Base-by-base conservation (phyloP, 2,329 filamentous ascomycete species). In the Penicillium verrucosum region DNA sequence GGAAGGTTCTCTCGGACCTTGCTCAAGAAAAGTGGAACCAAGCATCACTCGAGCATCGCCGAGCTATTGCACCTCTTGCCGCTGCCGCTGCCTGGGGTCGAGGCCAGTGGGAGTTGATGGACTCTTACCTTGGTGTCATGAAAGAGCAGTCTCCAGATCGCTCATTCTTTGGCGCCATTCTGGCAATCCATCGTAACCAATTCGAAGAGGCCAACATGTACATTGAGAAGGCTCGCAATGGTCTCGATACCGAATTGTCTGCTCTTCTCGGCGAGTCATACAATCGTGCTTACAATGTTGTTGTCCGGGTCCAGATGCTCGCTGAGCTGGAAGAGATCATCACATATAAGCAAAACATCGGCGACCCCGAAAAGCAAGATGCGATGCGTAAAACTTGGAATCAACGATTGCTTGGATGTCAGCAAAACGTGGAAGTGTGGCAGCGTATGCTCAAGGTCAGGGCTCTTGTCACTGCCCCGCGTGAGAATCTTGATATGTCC, bases 241-340 rank as follows among this genome's bases (percentile, higher is more conserved):
- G 91, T 9, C 82, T 99, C 16, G 95, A 99, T 66, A 96, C 93
- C 0, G 95, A 99, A 72, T 82, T 99, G 36, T 96, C 92, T 67
- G 94, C 94, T 5, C 82, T 99, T 3, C 87, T 99, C n/a, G 95
- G 92, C 70, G 94, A 99, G 73, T 97, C 93, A 2, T 99, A 99
- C 75, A 97, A 96, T 67, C 86, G 94, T 58, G 95, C 94, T 10
- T 99, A 99, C 75, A 87, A 93, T 63, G 93, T 97, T n/a, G 92
- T 99, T 58, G 93, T 99, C 44, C 89, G 94, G 42, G 92, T 99
- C 0, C 94, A 99, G 75, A 99, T 99, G 95, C 85, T 99, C 66
- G 94, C 95, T 4, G 94, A 99, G 74, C 82, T 99, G 4, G 94
- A 99, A 72, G 94, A 99, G 72, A 92, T 99, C 65, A 97, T 99